Evolutionary conservation across 179 eudicot genomes (phyloP), one percentile per base, ranked within the genome.

Genomic region (Gypsophila paniculata): DNA sequence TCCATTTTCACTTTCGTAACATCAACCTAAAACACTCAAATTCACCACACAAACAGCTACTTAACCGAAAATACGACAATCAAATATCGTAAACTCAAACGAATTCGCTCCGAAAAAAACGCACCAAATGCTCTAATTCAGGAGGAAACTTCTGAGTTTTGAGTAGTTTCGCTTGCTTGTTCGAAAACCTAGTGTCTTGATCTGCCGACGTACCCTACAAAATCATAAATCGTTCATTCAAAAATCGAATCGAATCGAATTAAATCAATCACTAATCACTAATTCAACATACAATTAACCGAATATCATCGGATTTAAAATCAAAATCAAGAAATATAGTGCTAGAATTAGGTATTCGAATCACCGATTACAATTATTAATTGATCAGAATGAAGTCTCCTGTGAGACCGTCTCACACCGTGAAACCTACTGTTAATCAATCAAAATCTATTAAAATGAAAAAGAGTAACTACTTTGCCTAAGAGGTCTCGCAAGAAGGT

Each of bases 131-230:
- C 14, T 95, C 99, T 74, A 95, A 79, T 81, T 95, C 99, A 4
- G 98, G 79, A 8, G 93, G 79, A 62, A 95, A 95, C 73, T 95
- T 92, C 87, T 95, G 96, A 34, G 96, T 78, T 75, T 95, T 95
- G 65, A 95, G 68, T 72, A 95, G 82, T 86, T 95, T 95, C 9
- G 95, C 93, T 72, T 95, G 95, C 85, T 95, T 95, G 80, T 95
- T 95, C 63, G 99, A 95, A 77, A 95, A 95, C 46, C 96, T 85
- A 65, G 99, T 95, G 75, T 95, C 99, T 79, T 95, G 99, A 68
- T 92, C 98, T 26, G 99, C 98, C 39, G 98, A 87, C 32, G 99
- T 95, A 38, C 99, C 99, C 99, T 85, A 80, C 34, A n/a, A 5
- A 73, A 49, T 22, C 29, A 57, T 8, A 12, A 57, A 18, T 57